A percentile compares a stretch with the other conserved stretches of the same genome.
Conservation (phyloP, 2,329 filamentous ascomycete species). For the Lecanicillium sp. region DNA sequence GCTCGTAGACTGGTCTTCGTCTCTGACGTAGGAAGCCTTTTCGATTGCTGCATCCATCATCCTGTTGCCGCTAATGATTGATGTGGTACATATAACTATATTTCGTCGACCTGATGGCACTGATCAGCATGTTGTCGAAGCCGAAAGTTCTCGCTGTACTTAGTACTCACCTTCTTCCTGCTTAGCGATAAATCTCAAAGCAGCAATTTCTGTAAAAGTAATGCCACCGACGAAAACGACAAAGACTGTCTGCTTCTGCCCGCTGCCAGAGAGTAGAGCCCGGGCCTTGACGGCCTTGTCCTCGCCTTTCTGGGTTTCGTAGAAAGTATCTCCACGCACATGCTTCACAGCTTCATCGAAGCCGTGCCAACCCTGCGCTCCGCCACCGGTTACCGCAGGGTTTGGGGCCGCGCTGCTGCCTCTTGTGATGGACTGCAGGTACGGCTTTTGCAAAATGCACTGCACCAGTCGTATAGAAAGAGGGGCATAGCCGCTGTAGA, state of each 20-base stretch:
- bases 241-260: slow-evolving; percentile 77
- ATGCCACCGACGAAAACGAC: slow-evolving; percentile 98
- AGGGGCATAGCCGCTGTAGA: slow-evolving; percentile 95
- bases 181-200: slow-evolving; percentile 80
- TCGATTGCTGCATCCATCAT: slow-evolving; percentile 85
- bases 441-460: slow-evolving; percentile 85
- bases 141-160: background rate
- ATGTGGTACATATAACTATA: slow-evolving; percentile 88
- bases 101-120: slow-evolving; percentile 57
- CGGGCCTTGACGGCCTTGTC: slow-evolving; percentile 87
- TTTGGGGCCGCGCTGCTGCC: slow-evolving; percentile 43
- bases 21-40: slow-evolving; percentile 53
- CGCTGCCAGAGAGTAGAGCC: slow-evolving; percentile 73
- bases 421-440: slow-evolving; percentile 64
- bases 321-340: slow-evolving; percentile 82
- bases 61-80: slow-evolving; percentile 79
- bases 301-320: slow-evolving; percentile 84
- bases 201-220: slow-evolving; percentile 93
- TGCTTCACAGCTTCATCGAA: slow-evolving; percentile 92
- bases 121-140: slow-evolving; percentile 9
- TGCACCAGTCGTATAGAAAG: slow-evolving; percentile 88
- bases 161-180: slow-evolving; percentile 62
- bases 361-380: slow-evolving; percentile 78
- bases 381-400: slow-evolving; percentile 39
- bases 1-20: slow-evolving; percentile 22